These are phyloP conservation scores for Sclerotinia sclerotiorum DNA, from an alignment of 2,329 filamentous ascomycete genomes.

Conservation along the genomic window DNA sequence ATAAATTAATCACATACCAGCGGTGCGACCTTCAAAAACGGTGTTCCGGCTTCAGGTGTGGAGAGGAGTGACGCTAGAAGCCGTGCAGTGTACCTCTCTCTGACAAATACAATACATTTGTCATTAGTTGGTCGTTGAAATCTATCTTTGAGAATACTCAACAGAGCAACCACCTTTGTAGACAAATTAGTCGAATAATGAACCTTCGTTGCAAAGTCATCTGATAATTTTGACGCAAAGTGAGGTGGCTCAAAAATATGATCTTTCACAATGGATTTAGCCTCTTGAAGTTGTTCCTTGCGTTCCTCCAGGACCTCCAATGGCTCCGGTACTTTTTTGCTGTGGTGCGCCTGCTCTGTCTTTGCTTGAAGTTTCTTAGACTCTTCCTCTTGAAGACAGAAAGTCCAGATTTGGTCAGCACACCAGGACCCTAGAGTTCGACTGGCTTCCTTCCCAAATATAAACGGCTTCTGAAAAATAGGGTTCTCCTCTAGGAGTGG, in stretches of 20 bases:
- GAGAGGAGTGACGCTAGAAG: slow-evolving; percentile 69
- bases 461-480: slow-evolving; percentile 44
- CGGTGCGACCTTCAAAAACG: slow-evolving; percentile 58
- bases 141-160: slow-evolving; percentile 58
- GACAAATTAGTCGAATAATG: slow-evolving; percentile 52
- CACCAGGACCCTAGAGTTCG: slow-evolving; percentile 79
- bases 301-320: slow-evolving; percentile 51
- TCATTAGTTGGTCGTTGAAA: slow-evolving; percentile 59
- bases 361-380: slow-evolving; percentile 59
- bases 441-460: slow-evolving; percentile 58
- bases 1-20: slow-evolving; percentile 53
- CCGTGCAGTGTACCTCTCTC: slow-evolving; percentile 73
- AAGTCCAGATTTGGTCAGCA: slow-evolving; percentile 76
- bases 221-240: slow-evolving; percentile 26
- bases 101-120: slow-evolving; percentile 86
- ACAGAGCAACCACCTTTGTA: slow-evolving; percentile 67
- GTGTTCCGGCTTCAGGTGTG: slow-evolving; percentile 53
- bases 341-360: slow-evolving; percentile 47
- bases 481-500: slow-evolving; percentile 48
- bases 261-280: slow-evolving; percentile 54
- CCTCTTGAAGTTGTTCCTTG: slow-evolving; percentile 57
- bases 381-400: slow-evolving; percentile 64
- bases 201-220: background rate
- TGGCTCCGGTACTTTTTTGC: slow-evolving; percentile 33
- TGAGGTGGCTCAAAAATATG: slow-evolving; percentile 48